Conservation (phyloP, 768 basidiomycete species). For the Sutorius australiensis region DNA sequence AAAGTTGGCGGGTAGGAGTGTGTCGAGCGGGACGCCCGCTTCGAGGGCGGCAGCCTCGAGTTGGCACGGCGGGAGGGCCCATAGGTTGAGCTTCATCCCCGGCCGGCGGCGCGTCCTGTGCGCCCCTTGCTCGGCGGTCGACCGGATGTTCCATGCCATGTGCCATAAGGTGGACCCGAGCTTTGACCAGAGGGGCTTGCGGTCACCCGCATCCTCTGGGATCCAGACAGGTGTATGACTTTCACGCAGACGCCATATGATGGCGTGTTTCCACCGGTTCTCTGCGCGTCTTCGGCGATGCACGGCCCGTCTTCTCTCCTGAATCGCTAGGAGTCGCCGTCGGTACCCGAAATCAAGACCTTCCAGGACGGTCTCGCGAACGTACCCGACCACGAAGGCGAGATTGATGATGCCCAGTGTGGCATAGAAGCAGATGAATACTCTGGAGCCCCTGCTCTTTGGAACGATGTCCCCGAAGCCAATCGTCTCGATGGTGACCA, state of each 20-base stretch:
- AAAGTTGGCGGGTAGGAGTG: constrained; percentile 43
- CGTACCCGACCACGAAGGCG: constrained; percentile 59
- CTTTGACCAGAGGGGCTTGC: constrained; percentile 7
- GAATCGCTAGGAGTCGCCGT: constrained; percentile 46
- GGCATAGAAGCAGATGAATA: constrained; percentile 58
- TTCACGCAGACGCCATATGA: constrained; percentile 60
- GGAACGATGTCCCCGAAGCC: constrained; percentile 78
- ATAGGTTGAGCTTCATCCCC: constrained; percentile 60
- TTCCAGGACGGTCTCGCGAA: constrained; percentile 71
- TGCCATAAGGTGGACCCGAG: constrained; percentile 8
- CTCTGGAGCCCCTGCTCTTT: constrained; percentile 43
- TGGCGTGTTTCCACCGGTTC: constrained; percentile 54
- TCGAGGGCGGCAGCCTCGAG: constrained; percentile 64
- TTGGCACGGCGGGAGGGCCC: constrained; percentile 51
- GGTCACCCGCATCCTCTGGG: constrained; percentile 26
- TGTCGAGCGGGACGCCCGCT: constrained; percentile 57
- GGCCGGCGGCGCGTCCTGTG: constrained; percentile 24
- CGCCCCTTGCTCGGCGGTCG: constrained; percentile 1
- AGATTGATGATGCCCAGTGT: constrained; percentile 60
- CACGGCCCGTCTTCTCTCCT: constrained; percentile 41
- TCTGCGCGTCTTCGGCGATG: constrained; percentile 44
- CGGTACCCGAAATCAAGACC: constrained; percentile 64
- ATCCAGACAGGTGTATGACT: constrained; percentile 53
- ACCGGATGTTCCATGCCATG: constrained; percentile 7
- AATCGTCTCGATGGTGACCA: constrained; percentile 69